These are phyloP conservation scores for Xylariaceae sp. DNA, from an alignment of 2,329 filamentous ascomycete genomes.

Conservation along the genomic window DNA sequence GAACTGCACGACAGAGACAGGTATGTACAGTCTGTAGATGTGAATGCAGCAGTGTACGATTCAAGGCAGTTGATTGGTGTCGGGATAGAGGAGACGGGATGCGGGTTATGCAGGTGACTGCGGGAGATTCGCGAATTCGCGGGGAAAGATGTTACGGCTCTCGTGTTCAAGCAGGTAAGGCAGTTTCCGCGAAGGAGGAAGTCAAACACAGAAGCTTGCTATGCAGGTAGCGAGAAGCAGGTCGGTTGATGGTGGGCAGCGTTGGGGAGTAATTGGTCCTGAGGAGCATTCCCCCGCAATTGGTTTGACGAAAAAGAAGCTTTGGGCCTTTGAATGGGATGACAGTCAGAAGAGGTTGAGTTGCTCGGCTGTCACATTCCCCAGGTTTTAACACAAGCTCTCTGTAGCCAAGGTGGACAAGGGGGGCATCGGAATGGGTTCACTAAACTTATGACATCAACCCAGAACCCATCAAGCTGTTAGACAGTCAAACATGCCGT, in stretches of 20 bases:
- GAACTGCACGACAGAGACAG: no score
- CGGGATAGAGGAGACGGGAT: background rate
- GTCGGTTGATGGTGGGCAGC: constrained; percentile 11
- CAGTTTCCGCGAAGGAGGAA: constrained; percentile 2
- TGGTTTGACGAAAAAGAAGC: constrained; percentile 3
- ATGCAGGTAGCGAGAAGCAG: constrained; percentile 6
- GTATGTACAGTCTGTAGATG: background rate
- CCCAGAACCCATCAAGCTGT: background rate
- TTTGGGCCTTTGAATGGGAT: constrained; percentile 2
- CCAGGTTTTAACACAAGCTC: constrained; percentile 19
- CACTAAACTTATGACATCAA: background rate
- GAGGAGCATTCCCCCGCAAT: constrained; percentile 15
- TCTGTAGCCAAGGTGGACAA: no score
- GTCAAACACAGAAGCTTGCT: background rate
- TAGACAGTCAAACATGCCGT: no score
- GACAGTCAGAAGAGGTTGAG: background rate
- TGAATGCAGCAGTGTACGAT: background rate
- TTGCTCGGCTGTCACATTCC: constrained; percentile 8
- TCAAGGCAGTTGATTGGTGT: background rate
- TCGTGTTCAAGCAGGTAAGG: constrained; percentile 1
- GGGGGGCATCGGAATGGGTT: background rate
- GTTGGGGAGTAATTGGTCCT: constrained; percentile 15
- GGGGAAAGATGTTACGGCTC: background rate
- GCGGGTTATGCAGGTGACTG: constrained; percentile 2
- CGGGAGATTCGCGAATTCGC: constrained; percentile 10